Evolutionary conservation across 2,329 filamentous ascomycete genomes (phyloP), one percentile per base, ranked within the genome.

Genomic region (Delphinella strobiligena): DNA sequence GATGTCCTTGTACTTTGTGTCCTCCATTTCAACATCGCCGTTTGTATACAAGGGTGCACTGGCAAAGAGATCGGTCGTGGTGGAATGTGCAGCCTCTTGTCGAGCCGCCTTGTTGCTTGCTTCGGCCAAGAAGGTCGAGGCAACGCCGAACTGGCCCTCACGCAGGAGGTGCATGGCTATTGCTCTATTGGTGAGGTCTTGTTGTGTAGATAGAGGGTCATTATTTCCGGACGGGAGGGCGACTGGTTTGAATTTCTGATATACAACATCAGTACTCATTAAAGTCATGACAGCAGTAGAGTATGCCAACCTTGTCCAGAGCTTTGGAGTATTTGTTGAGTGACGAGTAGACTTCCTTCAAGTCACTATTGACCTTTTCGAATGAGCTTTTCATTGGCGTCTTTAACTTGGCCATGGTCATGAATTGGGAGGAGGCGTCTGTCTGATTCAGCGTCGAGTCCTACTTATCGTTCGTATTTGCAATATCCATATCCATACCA

Each of bases 151-250:
- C 55, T 94, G 83, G 36, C 91, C 91, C 63, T 96, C 89, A 31
- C 91, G 83, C 30, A 98, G 72, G 16, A 98, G 73, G 56, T 98
- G 91, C 87, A 96, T 95, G 8, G 84, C 84, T 51, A 98, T 93
- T 5, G 91, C 89, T 41, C 88, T 78, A 62, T 95, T 93, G 55
- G 96, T 85, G 10, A 95, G 70, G 12, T 72, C 68, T 3, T 82
- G 73, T 48, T 93, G 78, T 15, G 79, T 74, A 1, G 76, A 78
- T 59, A 95, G 77, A 24, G 79, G 81, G 60, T 93, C 86, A 52
- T 86, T 79, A 42, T 88, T 82, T 53, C 78, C 82, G 11, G 80
- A 82, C 0, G 89, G 76, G 11, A 82, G 67, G 11, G 78, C 75
- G 45, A 74, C 74, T 45, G 75, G 72, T 62, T 80, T 80, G 55